Evolutionary conservation across 1,284 basidiomycete species (phyloP), one percentile per base, ranked within the genome.

Genomic region (Ceraceosorus guamensis): DNA sequence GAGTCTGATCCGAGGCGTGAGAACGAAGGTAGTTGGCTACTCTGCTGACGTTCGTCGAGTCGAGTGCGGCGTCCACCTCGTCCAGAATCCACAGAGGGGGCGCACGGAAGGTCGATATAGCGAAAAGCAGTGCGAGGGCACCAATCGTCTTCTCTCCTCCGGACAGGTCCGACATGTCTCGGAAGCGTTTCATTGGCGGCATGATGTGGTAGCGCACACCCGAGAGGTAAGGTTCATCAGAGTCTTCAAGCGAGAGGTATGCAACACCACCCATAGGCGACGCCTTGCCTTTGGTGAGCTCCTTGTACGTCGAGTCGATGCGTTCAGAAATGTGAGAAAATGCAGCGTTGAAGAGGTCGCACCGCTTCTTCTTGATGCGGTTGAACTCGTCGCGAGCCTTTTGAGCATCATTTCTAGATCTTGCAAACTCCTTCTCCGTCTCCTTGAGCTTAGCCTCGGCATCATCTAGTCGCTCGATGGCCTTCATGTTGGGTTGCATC

Each of bases 61-160:
- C 73, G 35, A 98, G 81, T 0, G 95, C 93, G 1, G 95, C 93
- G 68, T 97, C 93, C 10, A 97, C 91, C 78, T 99, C 95, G 76
- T 99, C 95, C 18, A 99, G 81, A 10, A 98, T 93, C 76, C 98
- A 98, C 81, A 98, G 98, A 0, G 95, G 95, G 1, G 93, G 91
- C 0, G 95, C 95, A 76, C 93, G 91, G 77, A 90, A 98, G 68
- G 58, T 65, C 62, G 98, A 93, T 56, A 98, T 95, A 11, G 93
- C 91, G 73, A 98, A 97, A 32, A 98, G 81, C 16, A 99, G 80
- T 0, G 93, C 92, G 16, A 98, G 80, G 5, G 95, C 93, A 3
- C 95, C 95, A 62, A 98, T 93, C 0, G 93, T 97, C 80, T 97
- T 97, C 77, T 99, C 95, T 30, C 95, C 95, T 53, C 93, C 95